These are phyloP conservation scores for Fusarium sp. DNA, from an alignment of 2,329 filamentous ascomycete species.

Conservation along the genomic window DNA sequence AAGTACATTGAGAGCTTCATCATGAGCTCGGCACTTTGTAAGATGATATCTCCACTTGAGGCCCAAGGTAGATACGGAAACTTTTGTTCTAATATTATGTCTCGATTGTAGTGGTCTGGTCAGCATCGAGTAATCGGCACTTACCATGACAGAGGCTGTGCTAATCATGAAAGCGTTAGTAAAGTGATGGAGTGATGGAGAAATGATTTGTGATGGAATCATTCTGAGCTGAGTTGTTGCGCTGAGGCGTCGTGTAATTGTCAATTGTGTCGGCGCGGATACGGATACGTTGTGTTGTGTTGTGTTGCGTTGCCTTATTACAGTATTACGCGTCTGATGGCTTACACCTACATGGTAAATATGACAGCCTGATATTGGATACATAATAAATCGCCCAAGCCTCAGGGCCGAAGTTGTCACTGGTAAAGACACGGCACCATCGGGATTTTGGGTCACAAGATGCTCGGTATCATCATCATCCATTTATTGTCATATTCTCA, in stretches of 20 bases:
- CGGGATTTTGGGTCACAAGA: slow-evolving; percentile 23
- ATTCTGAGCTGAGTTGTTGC: slow-evolving; percentile 1
- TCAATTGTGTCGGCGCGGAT: slow-evolving; percentile 15
- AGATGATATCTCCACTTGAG: not conserved
- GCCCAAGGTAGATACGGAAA: not conserved
- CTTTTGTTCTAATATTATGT: not conserved
- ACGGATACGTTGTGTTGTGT: slow-evolving; percentile 35
- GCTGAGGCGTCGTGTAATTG: not conserved
- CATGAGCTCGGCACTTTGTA: slow-evolving; percentile 1
- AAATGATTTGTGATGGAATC: slow-evolving; percentile 20
- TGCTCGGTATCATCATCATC: slow-evolving; percentile 11
- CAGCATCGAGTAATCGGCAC: not conserved
- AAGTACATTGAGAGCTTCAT: not conserved
- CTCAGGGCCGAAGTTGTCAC: not conserved
- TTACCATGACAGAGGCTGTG: slow-evolving; percentile 1
- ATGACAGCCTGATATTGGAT: not conserved
- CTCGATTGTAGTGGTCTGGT: not conserved
- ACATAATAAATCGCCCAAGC: not conserved
- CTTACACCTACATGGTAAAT: slow-evolving; percentile 12
- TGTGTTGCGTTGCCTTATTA: no score
- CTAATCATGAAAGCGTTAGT: slow-evolving; percentile 1
- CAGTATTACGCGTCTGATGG: slow-evolving; percentile 19
- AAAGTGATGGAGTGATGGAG: not conserved
- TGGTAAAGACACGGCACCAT: slow-evolving; percentile 11
- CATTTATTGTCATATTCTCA: slow-evolving; percentile 13